These are phyloP conservation scores for Cystofilobasidium ferigula DNA, from an alignment of 768 basidiomycete genomes.

Conservation along the genomic window DNA sequence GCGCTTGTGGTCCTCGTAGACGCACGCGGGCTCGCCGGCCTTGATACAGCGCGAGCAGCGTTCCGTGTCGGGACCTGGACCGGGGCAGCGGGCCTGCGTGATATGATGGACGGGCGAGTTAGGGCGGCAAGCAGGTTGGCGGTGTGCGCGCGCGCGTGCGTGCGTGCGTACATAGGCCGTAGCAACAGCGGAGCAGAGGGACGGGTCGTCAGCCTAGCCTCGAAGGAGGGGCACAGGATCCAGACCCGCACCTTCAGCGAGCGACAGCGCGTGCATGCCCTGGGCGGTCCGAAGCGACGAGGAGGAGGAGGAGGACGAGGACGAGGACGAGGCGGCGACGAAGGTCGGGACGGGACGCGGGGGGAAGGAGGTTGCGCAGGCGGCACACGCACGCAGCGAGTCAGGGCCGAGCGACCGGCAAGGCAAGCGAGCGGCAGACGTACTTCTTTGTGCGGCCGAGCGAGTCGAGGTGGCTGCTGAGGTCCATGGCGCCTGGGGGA, in stretches of 20 bases:
- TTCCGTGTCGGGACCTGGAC: not conserved
- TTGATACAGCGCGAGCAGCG: not conserved
- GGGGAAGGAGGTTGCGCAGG: not conserved
- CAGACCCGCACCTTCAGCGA: constrained; percentile 8
- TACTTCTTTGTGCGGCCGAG: too few species aligned
- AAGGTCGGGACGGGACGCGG: too few species aligned
- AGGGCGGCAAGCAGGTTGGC: not conserved
- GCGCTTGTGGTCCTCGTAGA: constrained; percentile 1
- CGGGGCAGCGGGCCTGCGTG: constrained; percentile 9
- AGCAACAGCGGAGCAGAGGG: not conserved
- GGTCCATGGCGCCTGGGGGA: too few species aligned
- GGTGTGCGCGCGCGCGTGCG: not conserved
- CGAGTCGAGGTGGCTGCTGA: too few species aligned
- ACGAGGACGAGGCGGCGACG: too few species aligned
- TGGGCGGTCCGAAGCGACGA: not conserved
- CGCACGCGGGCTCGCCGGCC: not conserved
- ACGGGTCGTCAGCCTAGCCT: not conserved
- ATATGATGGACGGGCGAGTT: not conserved
- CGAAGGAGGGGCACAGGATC: not conserved
- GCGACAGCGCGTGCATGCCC: constrained; percentile 12
- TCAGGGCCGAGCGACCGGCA: not conserved
- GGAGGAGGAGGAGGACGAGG: not conserved
- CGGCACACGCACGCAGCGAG: too few species aligned
- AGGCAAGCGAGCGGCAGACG: too few species aligned
- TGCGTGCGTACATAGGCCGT: not conserved